Evolutionary conservation across 2,329 filamentous ascomycete genomes (phyloP).

Genomic region (Cladosporium cucumerinum): DNA sequence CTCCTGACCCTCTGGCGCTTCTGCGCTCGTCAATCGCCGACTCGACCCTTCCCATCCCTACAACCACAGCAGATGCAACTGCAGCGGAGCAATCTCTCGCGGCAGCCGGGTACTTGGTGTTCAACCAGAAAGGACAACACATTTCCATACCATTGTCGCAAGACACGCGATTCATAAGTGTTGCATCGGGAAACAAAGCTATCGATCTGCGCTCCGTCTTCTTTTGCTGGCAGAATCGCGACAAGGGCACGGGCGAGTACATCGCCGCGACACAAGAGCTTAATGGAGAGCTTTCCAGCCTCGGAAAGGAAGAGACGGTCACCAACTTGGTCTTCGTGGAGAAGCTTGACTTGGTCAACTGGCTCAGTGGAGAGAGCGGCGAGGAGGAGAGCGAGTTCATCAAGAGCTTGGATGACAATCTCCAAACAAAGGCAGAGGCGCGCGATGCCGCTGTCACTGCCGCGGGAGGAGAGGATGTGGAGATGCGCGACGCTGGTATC

Average conservation of each 20-base stretch:
- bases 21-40: constrained; percentile 79
- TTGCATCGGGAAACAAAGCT: constrained; percentile 37
- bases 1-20: constrained; percentile 68
- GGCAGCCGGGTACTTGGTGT: constrained; percentile 63
- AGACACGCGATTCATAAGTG: constrained; percentile 84
- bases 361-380: constrained; percentile 84
- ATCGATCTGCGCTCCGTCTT: constrained; percentile 85
- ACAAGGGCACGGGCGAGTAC: constrained; percentile 85
- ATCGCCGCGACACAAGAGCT: constrained; percentile 77
- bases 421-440: constrained; percentile 50
- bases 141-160: constrained; percentile 43
- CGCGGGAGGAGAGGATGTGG: constrained; percentile 33
- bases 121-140: constrained; percentile 55
- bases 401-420: constrained; percentile 70
- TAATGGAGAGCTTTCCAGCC: constrained; percentile 65
- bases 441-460: constrained; percentile 45
- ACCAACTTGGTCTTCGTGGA: constrained; percentile 91
- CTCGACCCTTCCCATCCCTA: constrained; percentile 67
- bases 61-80: constrained; percentile 61
- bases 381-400: constrained; percentile 85
- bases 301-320: constrained; percentile 63
- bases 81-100: constrained; percentile 63
- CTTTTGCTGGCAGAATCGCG: constrained; percentile 93
- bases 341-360: constrained; percentile 85
- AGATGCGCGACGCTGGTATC: constrained; percentile 41